phyloP scores from a whole-genome alignment of 805 yeast genomes.

The Tetrapisispora taiwanensis region DNA sequence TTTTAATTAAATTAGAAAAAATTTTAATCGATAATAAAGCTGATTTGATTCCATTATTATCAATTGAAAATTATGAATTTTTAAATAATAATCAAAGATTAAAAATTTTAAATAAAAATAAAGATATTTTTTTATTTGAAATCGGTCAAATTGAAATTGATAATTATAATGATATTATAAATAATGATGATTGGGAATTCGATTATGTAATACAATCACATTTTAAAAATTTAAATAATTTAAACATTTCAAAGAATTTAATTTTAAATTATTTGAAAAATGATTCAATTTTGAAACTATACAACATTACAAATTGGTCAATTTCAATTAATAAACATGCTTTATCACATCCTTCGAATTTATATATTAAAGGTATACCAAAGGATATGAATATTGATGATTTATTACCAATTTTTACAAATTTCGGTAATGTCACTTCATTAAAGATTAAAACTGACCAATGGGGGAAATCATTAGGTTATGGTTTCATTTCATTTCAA shows the following conservation, averaged over 20 bases:
- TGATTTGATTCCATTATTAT: slow-evolving; percentile 11
- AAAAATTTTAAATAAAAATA: slow-evolving; percentile 13
- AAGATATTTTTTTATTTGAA: slow-evolving; percentile 19
- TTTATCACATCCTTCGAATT: slow-evolving; percentile 45
- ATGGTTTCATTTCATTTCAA: slow-evolving; percentile 60
- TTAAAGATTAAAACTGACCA: slow-evolving; percentile 39
- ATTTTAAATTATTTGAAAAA: neutral
- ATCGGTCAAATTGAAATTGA: slow-evolving; percentile 14
- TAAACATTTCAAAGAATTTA: slow-evolving; percentile 3
- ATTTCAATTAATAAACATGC: slow-evolving; percentile 22
- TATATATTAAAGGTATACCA: slow-evolving; percentile 44
- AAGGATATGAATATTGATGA: slow-evolving; percentile 32
- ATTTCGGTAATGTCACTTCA: slow-evolving; percentile 35
- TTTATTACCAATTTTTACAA: slow-evolving; percentile 30
- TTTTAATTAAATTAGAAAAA: slow-evolving; percentile 3
- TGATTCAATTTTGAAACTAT: neutral
- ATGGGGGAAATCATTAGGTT: slow-evolving; percentile 34
- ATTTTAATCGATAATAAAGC: slow-evolving; percentile 10
- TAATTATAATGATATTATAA: slow-evolving; percentile 1
- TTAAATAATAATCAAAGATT: slow-evolving; percentile 17
- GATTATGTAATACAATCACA: slow-evolving; percentile 21
- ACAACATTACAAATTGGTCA: slow-evolving; percentile 18
- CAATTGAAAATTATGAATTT: slow-evolving; percentile 25
- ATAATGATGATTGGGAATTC: slow-evolving; percentile 11
- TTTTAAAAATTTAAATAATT: slow-evolving; percentile 14